Evolutionary conservation across 1,284 basidiomycete genomes (phyloP), one percentile per base, ranked within the genome.

Genomic region (Prillingera fragicola): DNA sequence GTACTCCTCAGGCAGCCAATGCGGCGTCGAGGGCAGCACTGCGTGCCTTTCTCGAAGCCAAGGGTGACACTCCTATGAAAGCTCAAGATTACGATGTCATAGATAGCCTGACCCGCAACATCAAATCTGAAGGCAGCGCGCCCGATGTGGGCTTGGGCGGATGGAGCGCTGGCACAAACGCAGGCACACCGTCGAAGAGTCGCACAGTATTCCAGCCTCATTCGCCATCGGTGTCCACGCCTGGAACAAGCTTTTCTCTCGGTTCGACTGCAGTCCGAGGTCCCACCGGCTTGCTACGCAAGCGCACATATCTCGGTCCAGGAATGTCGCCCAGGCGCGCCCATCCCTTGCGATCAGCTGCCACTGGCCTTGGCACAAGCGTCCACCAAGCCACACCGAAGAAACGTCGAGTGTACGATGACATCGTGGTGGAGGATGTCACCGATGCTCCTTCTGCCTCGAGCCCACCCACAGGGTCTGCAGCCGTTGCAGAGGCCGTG

Each of bases 301-400:
- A 48, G 23, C 35, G 53, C 18, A 51, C 45, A 8, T 67, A 67
- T 41, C 55, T 67, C 1, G 65, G 65, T 10, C 63, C 65, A 1
- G 65, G 65, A 28, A 65, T 67, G 54, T 63, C 62, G 21, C 55
- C 61, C 1, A 49, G 56, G 14, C 52, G 58, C 19, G n/a, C n/a
- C n/a, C n/a, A n/a, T n/a, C n/a, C n/a, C n/a, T n/a, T n/a, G n/a
- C n/a, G n/a, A n/a, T n/a, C n/a, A n/a, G n/a, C n/a, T n/a, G n/a
- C n/a, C n/a, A n/a, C n/a, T n/a, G n/a, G n/a, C n/a, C n/a, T n/a
- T n/a, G n/a, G n/a, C n/a, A n/a, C n/a, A n/a, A n/a, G n/a, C n/a
- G n/a, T n/a, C n/a, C n/a, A n/a, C n/a, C n/a, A n/a, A n/a, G n/a
- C n/a, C n/a, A 5, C 27, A 28, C 4, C n/a, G 4, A 17, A 31